phyloP scores from a whole-genome alignment of 495 filamentous ascomycete species.

The Penicillium salamii region DNA sequence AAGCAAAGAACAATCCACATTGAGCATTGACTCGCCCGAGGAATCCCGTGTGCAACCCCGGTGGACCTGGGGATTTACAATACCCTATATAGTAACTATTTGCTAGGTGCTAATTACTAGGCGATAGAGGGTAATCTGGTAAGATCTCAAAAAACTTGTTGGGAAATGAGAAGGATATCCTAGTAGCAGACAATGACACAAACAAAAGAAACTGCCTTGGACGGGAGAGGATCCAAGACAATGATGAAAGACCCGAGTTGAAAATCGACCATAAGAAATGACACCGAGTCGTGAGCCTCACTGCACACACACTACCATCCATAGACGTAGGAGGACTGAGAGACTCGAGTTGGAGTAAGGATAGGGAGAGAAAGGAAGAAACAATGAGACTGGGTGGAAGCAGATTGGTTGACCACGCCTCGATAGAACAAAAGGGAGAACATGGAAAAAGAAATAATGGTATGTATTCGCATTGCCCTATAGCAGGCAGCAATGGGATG shows the following conservation, averaged over 20 bases:
- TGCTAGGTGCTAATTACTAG: too few relatives aligned
- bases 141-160: conserved; percentile 6
- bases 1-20: too few relatives aligned
- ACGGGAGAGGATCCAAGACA: conserved; percentile 4
- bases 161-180: conserved; percentile 33
- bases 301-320: neutral
- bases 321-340: neutral
- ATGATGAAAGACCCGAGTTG: conserved; percentile 2
- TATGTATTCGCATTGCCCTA: conserved; percentile 13
- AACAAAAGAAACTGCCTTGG: conserved; percentile 22
- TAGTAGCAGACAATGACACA: conserved; percentile 13
- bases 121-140: neutral
- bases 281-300: neutral
- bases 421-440: conserved; percentile 5
- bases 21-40: too few relatives aligned
- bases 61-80: too few relatives aligned
- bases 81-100: too few relatives aligned
- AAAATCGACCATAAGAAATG: neutral
- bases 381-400: conserved; percentile 9
- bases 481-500: conserved; percentile 9
- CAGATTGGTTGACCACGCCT: conserved; percentile 7
- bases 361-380: conserved; percentile 3
- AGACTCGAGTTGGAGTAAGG: neutral
- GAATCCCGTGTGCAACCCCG: too few relatives aligned
- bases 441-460: conserved; percentile 20